phyloP scores from a whole-genome alignment of 1,284 basidiomycete species.

The Rhizoctonia solani region DNA sequence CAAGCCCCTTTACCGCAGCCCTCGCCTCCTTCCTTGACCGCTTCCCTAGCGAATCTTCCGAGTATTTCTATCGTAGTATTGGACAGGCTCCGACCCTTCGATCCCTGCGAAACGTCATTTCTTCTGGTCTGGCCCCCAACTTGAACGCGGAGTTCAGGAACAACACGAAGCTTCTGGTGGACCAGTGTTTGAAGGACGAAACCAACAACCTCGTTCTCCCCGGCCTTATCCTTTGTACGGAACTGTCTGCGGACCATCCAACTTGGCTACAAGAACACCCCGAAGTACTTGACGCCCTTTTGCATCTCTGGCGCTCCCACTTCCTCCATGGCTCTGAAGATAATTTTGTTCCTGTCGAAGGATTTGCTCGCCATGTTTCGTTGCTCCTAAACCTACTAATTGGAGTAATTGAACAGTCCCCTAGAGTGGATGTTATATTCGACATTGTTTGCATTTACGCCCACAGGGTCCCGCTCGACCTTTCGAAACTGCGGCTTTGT shows the following conservation, averaged over 20 bases:
- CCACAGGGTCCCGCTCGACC: constrained; percentile 80
- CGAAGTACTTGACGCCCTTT: constrained; percentile 67
- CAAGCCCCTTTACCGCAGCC: constrained; percentile 93
- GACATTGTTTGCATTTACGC: constrained; percentile 86
- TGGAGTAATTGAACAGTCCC: constrained; percentile 38
- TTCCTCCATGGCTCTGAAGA: constrained; percentile 35
- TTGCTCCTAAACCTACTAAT: constrained; percentile 23
- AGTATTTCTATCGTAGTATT: constrained; percentile 83
- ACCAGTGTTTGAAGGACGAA: constrained; percentile 60
- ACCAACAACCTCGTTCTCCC: constrained; percentile 63
- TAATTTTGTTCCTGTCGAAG: constrained; percentile 46
- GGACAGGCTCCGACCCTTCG: constrained; percentile 74
- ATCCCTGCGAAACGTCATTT: constrained; percentile 80
- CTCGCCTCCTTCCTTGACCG: constrained; percentile 90
- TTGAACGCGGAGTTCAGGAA: constrained; percentile 75
- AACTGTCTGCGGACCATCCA: constrained; percentile 70
- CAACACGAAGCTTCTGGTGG: constrained; percentile 64
- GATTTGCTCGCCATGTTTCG: constrained; percentile 48
- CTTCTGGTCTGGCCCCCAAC: constrained; percentile 74
- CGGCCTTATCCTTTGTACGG: constrained; percentile 75
- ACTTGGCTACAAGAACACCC: constrained; percentile 74
- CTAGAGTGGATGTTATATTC: constrained; percentile 76
- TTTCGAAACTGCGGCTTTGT: constrained; percentile 82
- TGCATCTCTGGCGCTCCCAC: constrained; percentile 72
- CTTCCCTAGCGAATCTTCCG: constrained; percentile 83